Evolutionary conservation across 2,329 filamentous ascomycete species (phyloP), one percentile per base, ranked within the genome.

Genomic region (Ophiocordyceps camponoti-leonardi): DNA sequence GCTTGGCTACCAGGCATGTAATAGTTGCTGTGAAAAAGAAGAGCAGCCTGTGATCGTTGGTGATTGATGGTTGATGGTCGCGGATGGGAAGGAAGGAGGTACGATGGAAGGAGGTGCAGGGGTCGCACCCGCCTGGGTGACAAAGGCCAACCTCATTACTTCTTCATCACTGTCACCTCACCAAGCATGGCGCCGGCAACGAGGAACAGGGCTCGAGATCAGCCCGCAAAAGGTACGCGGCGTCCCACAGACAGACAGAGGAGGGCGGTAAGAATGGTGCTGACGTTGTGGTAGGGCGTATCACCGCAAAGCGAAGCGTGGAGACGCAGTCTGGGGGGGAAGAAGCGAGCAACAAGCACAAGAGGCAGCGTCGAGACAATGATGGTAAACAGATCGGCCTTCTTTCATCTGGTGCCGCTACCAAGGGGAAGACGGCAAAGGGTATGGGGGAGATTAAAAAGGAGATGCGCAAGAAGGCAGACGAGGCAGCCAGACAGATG

Each of bases 111-210:
- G 23, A 26, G 23, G 23, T 26, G 23, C 23, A 26, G 23, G 23
- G 23, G 23, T 26, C 8, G 23, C 23, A 26, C 23, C 8, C 23
- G 23, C 23, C 23, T 4, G 8, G 23, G 23, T 5, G 23, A 26
- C 23, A 26, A 26, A 26, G 23, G 23, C 23, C 23, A 31, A 13
- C 14, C 10, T 31, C 30, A 11, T 31, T 11, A 31, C 30, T 31
- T 31, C 11, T 14, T 31, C 23, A 26, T 26, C 23, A 26, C 23
- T 26, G 23, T 26, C n/a, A n/a, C n/a, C n/a, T n/a, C 23, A 26
- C 35, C n/a, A 23, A 26, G 18, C 5, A 61, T 61, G 59, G 51
- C 58, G 6, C 52, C 54, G 14, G 48, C 43, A 43, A 52, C 52
- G 12, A 48, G 54, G n/a, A 60, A 58, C 40, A 54, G 55, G 46